phyloP scores from a whole-genome alignment of 2,329 filamentous ascomycete genomes.

The Calcarisporium arbuscula region DNA sequence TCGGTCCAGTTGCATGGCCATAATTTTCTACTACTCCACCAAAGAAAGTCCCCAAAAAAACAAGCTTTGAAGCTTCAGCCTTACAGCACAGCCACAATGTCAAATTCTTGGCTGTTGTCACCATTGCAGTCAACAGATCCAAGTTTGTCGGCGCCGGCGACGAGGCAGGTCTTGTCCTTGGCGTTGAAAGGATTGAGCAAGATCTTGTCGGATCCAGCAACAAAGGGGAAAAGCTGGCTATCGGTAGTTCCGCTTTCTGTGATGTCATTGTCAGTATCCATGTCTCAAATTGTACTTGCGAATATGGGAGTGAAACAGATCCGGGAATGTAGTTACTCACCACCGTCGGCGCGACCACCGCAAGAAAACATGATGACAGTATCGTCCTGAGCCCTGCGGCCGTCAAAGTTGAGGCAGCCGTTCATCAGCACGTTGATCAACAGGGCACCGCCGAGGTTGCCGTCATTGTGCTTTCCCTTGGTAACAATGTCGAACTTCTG shows the following conservation, averaged over 20 bases:
- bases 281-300: no score
- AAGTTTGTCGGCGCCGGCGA: conserved; percentile 11
- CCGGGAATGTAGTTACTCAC: conserved; percentile 18
- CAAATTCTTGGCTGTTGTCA: conserved; percentile 14
- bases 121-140: conserved; percentile 21
- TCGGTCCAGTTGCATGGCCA: no score
- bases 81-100: conserved; percentile 11
- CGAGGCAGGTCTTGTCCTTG: conserved; percentile 22
- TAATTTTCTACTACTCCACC: no score
- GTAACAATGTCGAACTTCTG: conserved; percentile 48
- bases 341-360: conserved; percentile 43
- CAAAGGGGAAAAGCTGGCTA: conserved; percentile 44
- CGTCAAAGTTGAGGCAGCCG: conserved; percentile 46
- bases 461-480: conserved; percentile 42
- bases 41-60: no score
- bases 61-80: no score
- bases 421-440: conserved; percentile 44
- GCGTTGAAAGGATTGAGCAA: conserved; percentile 39
- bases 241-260: conserved; percentile 38
- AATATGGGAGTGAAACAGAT: conserved; percentile 13
- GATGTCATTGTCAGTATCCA: no score
- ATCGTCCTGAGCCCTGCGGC: conserved; percentile 34
- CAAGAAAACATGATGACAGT: conserved; percentile 46
- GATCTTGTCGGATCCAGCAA: conserved; percentile 30
- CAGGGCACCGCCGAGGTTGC: conserved; percentile 30